A percentile compares a stretch with the other conserved stretches of the same genome.
Evolutionary conservation across 1,284 basidiomycete species (phyloP).

Genomic region (Fomitopsis palustris): DNA sequence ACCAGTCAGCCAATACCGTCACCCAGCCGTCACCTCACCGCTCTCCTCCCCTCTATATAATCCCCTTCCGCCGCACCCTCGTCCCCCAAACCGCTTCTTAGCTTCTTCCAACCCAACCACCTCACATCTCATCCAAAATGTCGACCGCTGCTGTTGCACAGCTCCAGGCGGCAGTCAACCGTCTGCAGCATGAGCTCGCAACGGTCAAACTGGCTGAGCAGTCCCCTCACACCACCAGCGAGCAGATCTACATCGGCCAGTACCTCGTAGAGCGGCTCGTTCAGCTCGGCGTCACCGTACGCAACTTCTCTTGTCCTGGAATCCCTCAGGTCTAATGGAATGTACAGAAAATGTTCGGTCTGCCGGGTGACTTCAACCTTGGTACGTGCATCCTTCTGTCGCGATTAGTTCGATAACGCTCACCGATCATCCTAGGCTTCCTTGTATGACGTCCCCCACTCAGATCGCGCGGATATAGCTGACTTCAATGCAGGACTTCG

Average conservation of each 20-base stretch:
- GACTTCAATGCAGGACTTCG: constrained; percentile 56
- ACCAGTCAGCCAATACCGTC: background rate
- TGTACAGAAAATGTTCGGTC: constrained; percentile 73
- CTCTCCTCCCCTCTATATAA: background rate
- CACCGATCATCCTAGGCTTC: constrained; percentile 34
- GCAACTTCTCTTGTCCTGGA: constrained; percentile 19
- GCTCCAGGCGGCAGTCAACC: constrained; percentile 50
- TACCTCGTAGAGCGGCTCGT: constrained; percentile 72
- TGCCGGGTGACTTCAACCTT: constrained; percentile 93
- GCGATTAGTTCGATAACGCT: background rate
- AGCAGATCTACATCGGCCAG: constrained; percentile 56
- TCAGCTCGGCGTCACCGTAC: constrained; percentile 64
- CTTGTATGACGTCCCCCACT: constrained; percentile 38
- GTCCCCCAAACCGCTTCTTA: background rate
- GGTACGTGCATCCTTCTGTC: constrained; percentile 30
- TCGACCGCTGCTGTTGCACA: constrained; percentile 23
- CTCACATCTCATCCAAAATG: constrained; percentile 5
- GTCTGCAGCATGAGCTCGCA: constrained; percentile 51
- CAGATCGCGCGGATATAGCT: background rate
- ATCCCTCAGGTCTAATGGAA: constrained; percentile 5
- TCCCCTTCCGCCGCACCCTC: background rate
- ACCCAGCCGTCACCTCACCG: background rate
- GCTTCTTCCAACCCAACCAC: background rate
- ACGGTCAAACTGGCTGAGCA: constrained; percentile 32
- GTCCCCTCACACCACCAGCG: constrained; percentile 31